Conservation (phyloP, 2,329 filamentous ascomycete genomes). For the Sporothrix pseudoabietina region DNA sequence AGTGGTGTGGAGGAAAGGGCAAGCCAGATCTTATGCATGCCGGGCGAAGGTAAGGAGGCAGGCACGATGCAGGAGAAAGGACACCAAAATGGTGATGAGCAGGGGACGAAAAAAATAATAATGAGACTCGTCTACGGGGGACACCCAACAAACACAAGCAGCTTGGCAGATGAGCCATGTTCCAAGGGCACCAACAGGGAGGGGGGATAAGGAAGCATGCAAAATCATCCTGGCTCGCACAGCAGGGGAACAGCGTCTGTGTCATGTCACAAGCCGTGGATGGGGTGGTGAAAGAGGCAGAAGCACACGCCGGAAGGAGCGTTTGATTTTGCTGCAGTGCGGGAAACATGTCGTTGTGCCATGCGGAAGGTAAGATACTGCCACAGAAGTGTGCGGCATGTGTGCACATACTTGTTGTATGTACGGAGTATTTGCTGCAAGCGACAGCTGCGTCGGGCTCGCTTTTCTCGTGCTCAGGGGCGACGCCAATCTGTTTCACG, state of each 20-base stretch:
- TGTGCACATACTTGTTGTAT: neutral
- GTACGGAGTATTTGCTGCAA: neutral
- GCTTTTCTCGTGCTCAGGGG: constrained; percentile 9
- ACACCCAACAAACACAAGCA: neutral
- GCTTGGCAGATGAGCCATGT: neutral
- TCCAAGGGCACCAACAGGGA: neutral
- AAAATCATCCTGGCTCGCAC: neutral
- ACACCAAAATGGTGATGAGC: constrained; percentile 11
- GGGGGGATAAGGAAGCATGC: neutral
- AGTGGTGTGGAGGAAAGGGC: constrained; percentile 9
- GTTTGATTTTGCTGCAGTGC: neutral
- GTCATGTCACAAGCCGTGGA: neutral
- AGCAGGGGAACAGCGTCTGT: neutral
- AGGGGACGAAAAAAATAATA: constrained; percentile 1
- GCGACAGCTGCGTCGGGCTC: neutral
- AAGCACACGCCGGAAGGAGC: neutral
- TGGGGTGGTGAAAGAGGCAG: neutral
- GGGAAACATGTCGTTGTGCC: neutral
- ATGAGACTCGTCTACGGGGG: neutral
- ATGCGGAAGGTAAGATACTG: neutral
- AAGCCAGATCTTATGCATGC: constrained; percentile 1
- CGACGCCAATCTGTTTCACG: constrained; percentile 24
- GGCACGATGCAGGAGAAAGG: constrained; percentile 2
- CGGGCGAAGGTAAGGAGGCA: neutral
- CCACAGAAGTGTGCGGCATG: no score